Base-by-base conservation (phyloP, 2,329 filamentous ascomycete species). In the Fusarium brevicatenulatum region DNA sequence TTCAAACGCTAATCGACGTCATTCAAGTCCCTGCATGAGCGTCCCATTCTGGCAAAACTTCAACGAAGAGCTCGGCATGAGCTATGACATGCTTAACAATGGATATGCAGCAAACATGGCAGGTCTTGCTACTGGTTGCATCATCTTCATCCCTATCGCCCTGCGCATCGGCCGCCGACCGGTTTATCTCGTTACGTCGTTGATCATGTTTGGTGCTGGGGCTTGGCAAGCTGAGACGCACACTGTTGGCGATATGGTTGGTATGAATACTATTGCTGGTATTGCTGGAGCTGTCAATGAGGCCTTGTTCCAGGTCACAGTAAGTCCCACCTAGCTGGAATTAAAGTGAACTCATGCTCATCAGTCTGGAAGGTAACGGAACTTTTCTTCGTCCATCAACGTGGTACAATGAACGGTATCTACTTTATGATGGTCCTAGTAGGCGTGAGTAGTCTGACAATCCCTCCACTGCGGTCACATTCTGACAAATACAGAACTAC, bases 281-380 rank as follows among this genome's bases (percentile, higher is more conserved):
- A 57, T 84, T 19, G 81, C 81, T 7, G 82, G 80, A 13, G 79
- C 81, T 2, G 80, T 80, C 2, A 83, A 83, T 25, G 81, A 83
- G 56, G 78, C 80, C 3, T 79, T 82, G 15, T 78, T 78, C 7
- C 80, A 83, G 53, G 82, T 84, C 28, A 84, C 80, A 23, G 78
- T 78, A 40, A 1, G 65, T 4, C 16, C 10, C 0, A 13, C 0
- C 4, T 4, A 8, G 11, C 6, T 10, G 13, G 11, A 13, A 4
- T 4, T 1, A 9, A 19, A 7, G 23, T 3, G 11, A 28, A 15
- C 8, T 28, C 5, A n/a, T 39, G 4, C 28, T 25, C 16, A 28
- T 12, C 4, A 4, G 1, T 30, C 15, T 4, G 4, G 12, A 2
- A 43, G 72, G 71, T 74, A 4, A 71, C 73, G 0, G 80, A 82